phyloP scores from a whole-genome alignment of 2,329 filamentous ascomycete species.

The Sporothrix humicola region DNA sequence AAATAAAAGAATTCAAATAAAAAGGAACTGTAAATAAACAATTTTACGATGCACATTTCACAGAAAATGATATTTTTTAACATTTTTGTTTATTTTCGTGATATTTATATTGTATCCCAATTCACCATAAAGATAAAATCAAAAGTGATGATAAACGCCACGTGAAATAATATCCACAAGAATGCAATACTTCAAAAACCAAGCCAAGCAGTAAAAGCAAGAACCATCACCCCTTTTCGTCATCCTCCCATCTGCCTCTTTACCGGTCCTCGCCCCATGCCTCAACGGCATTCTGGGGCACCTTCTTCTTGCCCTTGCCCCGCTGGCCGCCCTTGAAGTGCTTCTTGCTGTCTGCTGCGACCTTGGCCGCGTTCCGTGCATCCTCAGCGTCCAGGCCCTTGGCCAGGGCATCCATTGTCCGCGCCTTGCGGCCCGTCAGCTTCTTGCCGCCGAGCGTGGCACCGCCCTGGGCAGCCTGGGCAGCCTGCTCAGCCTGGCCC shows the following conservation, averaged over 20 bases:
- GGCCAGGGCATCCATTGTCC: constrained; percentile 80
- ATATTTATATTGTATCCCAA: background rate
- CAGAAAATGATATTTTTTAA: background rate
- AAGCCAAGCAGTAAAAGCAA: background rate
- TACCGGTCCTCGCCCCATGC: constrained; percentile 26
- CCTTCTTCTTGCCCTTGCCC: constrained; percentile 53
- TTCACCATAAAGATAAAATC: background rate
- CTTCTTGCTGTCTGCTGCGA: constrained; percentile 76
- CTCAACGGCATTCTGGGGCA: constrained; percentile 32
- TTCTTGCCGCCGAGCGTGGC: constrained; percentile 57
- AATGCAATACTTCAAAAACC: background rate
- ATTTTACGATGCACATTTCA: too few species aligned
- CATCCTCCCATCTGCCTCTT: background rate
- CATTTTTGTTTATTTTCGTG: too few species aligned
- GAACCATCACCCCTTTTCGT: background rate
- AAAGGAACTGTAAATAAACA: background rate
- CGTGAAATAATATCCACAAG: background rate
- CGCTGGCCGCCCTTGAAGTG: constrained; percentile 81
- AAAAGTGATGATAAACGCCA: constrained; percentile 16
- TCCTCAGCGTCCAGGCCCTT: constrained; percentile 84
- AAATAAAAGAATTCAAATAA: background rate
- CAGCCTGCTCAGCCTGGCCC: constrained; percentile 52
- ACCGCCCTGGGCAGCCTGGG: constrained; percentile 38
- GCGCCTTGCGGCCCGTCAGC: constrained; percentile 81
- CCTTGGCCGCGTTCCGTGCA: constrained; percentile 63